Evolutionary conservation across 441 rosid genomes (phyloP).

Genomic region (Hypseocharis bilobata): DNA sequence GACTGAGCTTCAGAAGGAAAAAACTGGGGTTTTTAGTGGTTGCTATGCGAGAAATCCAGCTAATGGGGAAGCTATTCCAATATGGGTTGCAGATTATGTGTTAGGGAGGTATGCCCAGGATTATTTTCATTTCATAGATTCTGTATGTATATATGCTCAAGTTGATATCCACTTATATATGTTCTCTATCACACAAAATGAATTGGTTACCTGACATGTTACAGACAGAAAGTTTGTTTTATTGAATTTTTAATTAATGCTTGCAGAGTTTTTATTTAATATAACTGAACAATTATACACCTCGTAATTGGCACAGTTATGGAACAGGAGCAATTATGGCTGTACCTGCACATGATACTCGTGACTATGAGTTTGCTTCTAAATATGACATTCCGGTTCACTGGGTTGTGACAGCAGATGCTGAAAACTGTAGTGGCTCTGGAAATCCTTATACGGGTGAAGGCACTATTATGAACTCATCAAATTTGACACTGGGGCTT

Average conservation of each 20-base stretch:
- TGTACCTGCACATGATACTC: constrained; percentile 84
- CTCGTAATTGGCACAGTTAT: constrained; percentile 45
- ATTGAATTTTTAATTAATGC: constrained; percentile 4
- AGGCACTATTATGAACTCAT: constrained; percentile 57
- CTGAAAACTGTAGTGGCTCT: constrained; percentile 32
- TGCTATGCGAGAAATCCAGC: constrained; percentile 76
- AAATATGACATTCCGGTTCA: constrained; percentile 57
- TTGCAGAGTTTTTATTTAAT: constrained; percentile 7
- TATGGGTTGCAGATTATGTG: constrained; percentile 96
- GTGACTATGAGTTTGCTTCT: constrained; percentile 77
- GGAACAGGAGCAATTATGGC: constrained; percentile 99
- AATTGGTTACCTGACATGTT: constrained; percentile 3
- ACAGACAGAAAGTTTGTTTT: neutral
- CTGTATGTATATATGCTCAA: neutral
- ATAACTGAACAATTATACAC: constrained; percentile 4
- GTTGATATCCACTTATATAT: neutral
- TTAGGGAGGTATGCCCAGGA: constrained; percentile 53
- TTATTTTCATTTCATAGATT: constrained; percentile 8
- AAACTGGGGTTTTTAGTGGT: constrained; percentile 81
- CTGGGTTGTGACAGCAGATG: constrained; percentile 58
- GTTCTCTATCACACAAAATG: constrained; percentile 7
- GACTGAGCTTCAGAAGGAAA: constrained; percentile 93
- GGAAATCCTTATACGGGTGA: constrained; percentile 53
- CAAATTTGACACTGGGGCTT: constrained; percentile 47
- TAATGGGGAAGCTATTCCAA: constrained; percentile 75